Percentiles rank a stretch among this genome's conserved stretches.
These are phyloP conservation scores for Pythium oligandrum DNA, from an alignment of 352 stramenopile species.

Conservation along the genomic window DNA sequence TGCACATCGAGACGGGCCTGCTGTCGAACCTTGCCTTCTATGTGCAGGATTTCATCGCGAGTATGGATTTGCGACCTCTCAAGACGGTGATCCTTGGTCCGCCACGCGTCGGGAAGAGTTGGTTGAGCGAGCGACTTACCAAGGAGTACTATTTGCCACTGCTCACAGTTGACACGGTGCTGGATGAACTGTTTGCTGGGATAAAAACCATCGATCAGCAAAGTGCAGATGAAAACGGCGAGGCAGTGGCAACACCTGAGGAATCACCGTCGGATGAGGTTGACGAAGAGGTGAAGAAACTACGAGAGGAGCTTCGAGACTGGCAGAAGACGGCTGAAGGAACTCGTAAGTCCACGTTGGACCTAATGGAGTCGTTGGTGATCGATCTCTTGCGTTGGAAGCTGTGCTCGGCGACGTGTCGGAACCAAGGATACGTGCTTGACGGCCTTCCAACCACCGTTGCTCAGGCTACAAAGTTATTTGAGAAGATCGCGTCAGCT, in stretches of 20 bases:
- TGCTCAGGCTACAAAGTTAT: constrained; percentile 44
- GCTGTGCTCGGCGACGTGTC: constrained; percentile 42
- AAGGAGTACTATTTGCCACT: constrained; percentile 72
- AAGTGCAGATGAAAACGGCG: constrained; percentile 2
- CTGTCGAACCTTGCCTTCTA: constrained; percentile 60
- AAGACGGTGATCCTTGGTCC: constrained; percentile 63
- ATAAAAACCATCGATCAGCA: constrained; percentile 9
- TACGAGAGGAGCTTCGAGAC: constrained; percentile 32
- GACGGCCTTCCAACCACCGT: constrained; percentile 53
- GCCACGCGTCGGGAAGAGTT: constrained; percentile 64
- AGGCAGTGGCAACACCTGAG: constrained; percentile 9
- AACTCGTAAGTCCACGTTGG: constrained; percentile 8
- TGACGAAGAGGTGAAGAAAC: constrained; percentile 34
- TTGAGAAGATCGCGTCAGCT: constrained; percentile 20
- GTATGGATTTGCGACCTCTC: constrained; percentile 73
- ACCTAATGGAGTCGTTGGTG: constrained; percentile 32
- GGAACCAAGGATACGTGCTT: constrained; percentile 82
- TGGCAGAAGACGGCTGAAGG: constrained; percentile 21
- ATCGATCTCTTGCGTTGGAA: constrained; percentile 66
- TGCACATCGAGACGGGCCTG: constrained; percentile 51
- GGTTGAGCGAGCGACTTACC: constrained; percentile 43
- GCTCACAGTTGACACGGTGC: constrained; percentile 39
- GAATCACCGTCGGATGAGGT: constrained; percentile 4
- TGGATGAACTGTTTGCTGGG: constrained; percentile 35
- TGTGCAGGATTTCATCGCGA: constrained; percentile 65